Evolutionary conservation across 169 alveolate genomes (phyloP).

Genomic region (Eimeria maxima): DNA sequence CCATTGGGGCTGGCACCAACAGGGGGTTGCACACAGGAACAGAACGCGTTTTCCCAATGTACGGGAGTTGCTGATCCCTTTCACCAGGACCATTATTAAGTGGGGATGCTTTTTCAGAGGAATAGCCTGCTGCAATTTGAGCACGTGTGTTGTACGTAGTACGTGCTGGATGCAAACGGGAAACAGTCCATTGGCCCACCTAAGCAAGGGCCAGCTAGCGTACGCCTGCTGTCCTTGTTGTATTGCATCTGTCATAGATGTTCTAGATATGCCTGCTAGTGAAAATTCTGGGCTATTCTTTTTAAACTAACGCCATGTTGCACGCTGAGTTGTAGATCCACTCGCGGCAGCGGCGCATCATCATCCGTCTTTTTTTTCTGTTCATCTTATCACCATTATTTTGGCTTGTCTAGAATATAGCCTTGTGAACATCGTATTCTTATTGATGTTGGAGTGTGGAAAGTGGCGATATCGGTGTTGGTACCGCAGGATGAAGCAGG

Average conservation of each 20-base stretch:
- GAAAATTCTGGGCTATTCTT: no score
- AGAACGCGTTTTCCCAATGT: background rate
- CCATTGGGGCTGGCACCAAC: conserved; percentile 14
- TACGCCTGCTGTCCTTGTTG: background rate
- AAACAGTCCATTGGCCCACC: background rate
- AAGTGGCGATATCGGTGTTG: background rate
- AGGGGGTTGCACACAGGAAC: conserved; percentile 5
- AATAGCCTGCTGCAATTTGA: background rate
- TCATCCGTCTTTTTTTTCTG: background rate
- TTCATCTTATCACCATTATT: background rate
- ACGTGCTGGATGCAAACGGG: background rate
- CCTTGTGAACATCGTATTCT: background rate
- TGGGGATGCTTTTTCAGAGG: background rate
- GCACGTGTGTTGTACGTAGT: background rate
- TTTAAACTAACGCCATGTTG: background rate
- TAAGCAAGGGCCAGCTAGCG: background rate
- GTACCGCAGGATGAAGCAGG: background rate
- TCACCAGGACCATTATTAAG: background rate
- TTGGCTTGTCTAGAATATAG: background rate
- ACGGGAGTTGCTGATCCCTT: background rate
- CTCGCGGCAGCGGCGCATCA: background rate
- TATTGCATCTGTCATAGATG: background rate
- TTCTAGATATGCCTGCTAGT: background rate
- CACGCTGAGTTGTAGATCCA: background rate
- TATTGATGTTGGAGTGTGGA: background rate